These are phyloP conservation scores for Ophiostoma himal-ulmi DNA, from an alignment of 2,329 filamentous ascomycete genomes.

Conservation along the genomic window DNA sequence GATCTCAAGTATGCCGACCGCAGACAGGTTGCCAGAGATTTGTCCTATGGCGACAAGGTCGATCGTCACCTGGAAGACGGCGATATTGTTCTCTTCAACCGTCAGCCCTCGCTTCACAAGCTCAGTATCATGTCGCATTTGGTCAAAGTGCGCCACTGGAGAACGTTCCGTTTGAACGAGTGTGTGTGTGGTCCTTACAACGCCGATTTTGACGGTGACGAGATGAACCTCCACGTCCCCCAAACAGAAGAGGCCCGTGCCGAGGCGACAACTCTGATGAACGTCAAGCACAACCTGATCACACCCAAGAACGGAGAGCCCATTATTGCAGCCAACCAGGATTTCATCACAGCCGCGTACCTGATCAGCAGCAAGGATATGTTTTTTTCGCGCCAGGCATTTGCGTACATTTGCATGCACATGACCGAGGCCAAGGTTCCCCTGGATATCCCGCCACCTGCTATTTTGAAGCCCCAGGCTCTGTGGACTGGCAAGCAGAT, in stretches of 20 bases:
- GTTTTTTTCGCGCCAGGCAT: conserved; percentile 84
- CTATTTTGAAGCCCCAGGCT: conserved; percentile 75
- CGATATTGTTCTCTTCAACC: conserved; percentile 95
- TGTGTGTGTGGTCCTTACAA: conserved; percentile 99
- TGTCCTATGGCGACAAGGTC: conserved; percentile 80
- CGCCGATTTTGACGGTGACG: conserved; percentile 96
- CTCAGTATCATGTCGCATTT: conserved; percentile 96
- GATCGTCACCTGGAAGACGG: conserved; percentile 93
- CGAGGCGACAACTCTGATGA: conserved; percentile 95
- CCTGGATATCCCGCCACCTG: conserved; percentile 79
- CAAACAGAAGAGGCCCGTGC: conserved; percentile 95
- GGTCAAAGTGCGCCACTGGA: conserved; percentile 88
- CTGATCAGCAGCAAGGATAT: conserved; percentile 85
- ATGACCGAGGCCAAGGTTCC: conserved; percentile 72
- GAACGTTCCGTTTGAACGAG: conserved; percentile 94
- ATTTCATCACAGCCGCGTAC: conserved; percentile 96
- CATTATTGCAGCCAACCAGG: conserved; percentile 97
- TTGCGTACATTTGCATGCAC: conserved; percentile 83
- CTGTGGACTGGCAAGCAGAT: conserved; percentile 95
- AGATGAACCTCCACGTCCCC: conserved; percentile 98
- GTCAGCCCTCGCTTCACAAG: conserved; percentile 95
- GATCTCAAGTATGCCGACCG: conserved; percentile 70
- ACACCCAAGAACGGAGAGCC: conserved; percentile 97
- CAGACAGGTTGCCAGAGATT: conserved; percentile 62
- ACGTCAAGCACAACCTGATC: conserved; percentile 90